Base-by-base conservation (phyloP, 2,329 filamentous ascomycete species). In the Tolypocladium ophioglossoides region DNA sequence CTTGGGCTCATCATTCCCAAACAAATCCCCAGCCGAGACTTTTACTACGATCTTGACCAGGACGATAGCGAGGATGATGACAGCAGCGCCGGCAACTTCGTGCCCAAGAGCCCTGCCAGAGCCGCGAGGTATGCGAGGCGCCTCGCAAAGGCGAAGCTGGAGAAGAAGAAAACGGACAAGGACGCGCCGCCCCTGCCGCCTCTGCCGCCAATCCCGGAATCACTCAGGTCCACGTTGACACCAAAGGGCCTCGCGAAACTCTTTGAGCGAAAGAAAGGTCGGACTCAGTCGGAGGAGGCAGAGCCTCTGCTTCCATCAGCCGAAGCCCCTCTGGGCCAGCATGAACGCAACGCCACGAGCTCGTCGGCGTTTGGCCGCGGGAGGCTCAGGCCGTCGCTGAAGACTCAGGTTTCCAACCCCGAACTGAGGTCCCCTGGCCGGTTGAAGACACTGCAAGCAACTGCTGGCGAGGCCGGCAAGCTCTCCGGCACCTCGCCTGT, bases 21-120 rank as follows among this genome's bases (percentile, higher is more conserved):
- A 53, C 66, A 68, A 56, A 56, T 65, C 46, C 55, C 63, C 40
- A 63, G 61, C 59, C 69, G 68, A 60, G 58, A 66, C 27, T 67
- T 67, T 52, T 72, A 71, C 69, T 71, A 72, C 54, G 60, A 66
- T 59, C 61, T 69, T 58, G 68, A 71, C 61, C 70, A 65, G 44
- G 68, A 68, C 14, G 62, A 68, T 14, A 41, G 38, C 4, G 62
- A 61, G 22, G 58, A 60, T 22, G 60, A 63, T 4, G 54, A 50
- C 3, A 40, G 18, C 24, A 20, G 18, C 6, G 18, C 16, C 22
- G 14, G 39, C 47, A 35, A 18, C 8, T 11, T 24, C n/a, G 30
- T 27, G 11, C 24, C 47, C 37, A 57, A 59, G 32, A 59, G 48
- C 22, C 54, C 54, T 1, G 40, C 14, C 40, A 61, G 53, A 11